These are phyloP conservation scores for Tolypocladium cylindrosporum DNA, from an alignment of 2,329 filamentous ascomycete genomes.

Conservation along the genomic window DNA sequence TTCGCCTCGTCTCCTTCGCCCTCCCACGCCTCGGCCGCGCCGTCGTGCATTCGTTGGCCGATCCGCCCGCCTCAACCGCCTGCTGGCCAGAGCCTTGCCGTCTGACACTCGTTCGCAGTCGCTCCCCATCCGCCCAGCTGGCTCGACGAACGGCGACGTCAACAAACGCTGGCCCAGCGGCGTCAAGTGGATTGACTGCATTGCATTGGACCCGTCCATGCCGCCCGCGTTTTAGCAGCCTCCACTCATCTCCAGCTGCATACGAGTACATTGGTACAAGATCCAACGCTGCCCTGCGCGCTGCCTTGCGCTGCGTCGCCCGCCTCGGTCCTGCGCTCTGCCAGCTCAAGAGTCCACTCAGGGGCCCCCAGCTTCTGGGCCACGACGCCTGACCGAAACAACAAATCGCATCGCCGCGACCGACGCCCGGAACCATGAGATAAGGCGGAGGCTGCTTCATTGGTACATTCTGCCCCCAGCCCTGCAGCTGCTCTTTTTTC, in stretches of 20 bases:
- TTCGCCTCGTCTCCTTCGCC: not conserved
- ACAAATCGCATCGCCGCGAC: slow-evolving; percentile 20
- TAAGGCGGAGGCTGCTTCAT: slow-evolving; percentile 23
- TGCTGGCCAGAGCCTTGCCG: not conserved
- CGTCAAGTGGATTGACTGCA: not conserved
- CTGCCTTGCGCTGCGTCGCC: not conserved
- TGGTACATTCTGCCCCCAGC: slow-evolving; percentile 19
- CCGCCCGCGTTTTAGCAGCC: slow-evolving; percentile 1
- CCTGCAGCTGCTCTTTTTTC: slow-evolving; percentile 4
- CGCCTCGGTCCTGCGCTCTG: not conserved
- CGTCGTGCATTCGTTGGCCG: not conserved
- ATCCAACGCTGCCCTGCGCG: slow-evolving; percentile 1
- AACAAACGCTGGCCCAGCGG: slow-evolving; percentile 4
- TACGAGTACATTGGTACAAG: not conserved
- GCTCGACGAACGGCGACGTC: slow-evolving; percentile 8
- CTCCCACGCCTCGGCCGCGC: not conserved
- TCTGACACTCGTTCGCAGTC: slow-evolving; percentile 3
- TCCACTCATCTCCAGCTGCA: not conserved
- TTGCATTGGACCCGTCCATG: not conserved
- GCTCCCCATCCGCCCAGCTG: not conserved
- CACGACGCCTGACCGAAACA: slow-evolving; percentile 18
- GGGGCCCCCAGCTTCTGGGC: slow-evolving; percentile 12
- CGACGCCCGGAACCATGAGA: slow-evolving; percentile 31
- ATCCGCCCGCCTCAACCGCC: not conserved
- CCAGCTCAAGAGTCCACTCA: slow-evolving; percentile 9